Evolutionary conservation across 2,329 filamentous ascomycete species (phyloP).

Genomic region (Xylaria arbuscula): DNA sequence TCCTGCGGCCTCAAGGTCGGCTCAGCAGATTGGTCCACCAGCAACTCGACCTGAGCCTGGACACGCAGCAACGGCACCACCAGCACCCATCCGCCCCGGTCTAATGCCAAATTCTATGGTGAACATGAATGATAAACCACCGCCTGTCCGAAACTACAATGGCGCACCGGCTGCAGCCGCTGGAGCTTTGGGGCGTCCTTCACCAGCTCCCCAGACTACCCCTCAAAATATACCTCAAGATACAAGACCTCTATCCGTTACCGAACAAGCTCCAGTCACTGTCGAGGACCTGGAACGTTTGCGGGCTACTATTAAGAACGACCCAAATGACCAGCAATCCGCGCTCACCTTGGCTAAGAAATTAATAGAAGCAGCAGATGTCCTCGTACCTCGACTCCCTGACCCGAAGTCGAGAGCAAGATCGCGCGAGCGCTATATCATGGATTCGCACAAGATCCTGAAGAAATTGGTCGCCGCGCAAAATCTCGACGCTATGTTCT

Average conservation of each 20-base stretch:
- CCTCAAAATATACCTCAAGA: constrained; percentile 37
- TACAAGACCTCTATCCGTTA: constrained; percentile 47
- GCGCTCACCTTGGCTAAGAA: constrained; percentile 83
- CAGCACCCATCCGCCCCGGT: constrained; percentile 71
- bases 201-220: constrained; percentile 46
- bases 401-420: constrained; percentile 80
- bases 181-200: constrained; percentile 53
- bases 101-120: constrained; percentile 67
- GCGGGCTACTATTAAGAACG: constrained; percentile 74
- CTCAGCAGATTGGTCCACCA: constrained; percentile 47
- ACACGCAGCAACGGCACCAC: constrained; percentile 67
- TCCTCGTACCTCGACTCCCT: constrained; percentile 72
- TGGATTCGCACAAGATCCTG: constrained; percentile 88
- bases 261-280: constrained; percentile 71
- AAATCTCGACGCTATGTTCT: constrained; percentile 91
- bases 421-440: constrained; percentile 82
- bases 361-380: constrained; percentile 83
- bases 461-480: constrained; percentile 84
- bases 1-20: constrained; percentile 46
- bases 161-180: constrained; percentile 54
- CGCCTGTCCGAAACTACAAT: constrained; percentile 68
- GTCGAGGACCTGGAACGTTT: constrained; percentile 80
- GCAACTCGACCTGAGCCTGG: constrained; percentile 55
- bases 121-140: constrained; percentile 64
- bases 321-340: constrained; percentile 76